phyloP scores from a whole-genome alignment of 192 early-diverging fungal species.

The Coemansia sp. region DNA sequence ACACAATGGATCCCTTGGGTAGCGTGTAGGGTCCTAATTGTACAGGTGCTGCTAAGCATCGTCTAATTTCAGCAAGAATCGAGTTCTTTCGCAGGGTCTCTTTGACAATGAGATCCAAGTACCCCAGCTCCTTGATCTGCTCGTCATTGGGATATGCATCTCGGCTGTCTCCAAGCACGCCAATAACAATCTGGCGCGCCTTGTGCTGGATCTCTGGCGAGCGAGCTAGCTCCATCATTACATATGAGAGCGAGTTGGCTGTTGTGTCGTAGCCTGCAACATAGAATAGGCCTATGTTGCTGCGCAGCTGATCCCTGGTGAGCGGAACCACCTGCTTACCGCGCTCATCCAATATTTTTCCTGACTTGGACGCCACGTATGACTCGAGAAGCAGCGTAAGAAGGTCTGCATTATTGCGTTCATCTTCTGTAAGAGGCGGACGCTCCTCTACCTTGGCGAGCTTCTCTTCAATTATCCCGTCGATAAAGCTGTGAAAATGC shows the following conservation, averaged over 20 bases:
- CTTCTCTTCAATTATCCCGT: conserved; percentile 34
- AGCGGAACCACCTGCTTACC: conserved; percentile 36
- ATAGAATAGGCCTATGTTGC: conserved; percentile 55
- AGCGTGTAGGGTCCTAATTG: conserved; percentile 42
- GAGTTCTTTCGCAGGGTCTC: conserved; percentile 50
- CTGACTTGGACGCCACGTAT: conserved; percentile 37
- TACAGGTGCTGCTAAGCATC: conserved; percentile 35
- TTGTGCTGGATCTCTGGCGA: conserved; percentile 53
- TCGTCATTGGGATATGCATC: conserved; percentile 53
- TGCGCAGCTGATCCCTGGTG: conserved; percentile 47
- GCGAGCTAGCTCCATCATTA: conserved; percentile 47
- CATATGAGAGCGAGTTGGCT: conserved; percentile 53
- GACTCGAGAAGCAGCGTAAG: conserved; percentile 57
- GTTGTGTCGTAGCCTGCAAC: conserved; percentile 59
- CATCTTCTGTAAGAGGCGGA: conserved; percentile 36
- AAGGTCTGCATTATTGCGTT: conserved; percentile 52
- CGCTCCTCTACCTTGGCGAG: conserved; percentile 31
- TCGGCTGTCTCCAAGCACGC: conserved; percentile 53
- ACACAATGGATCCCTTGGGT: conserved; percentile 37
- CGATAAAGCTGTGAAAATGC: conserved; percentile 46
- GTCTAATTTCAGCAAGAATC: conserved; percentile 47
- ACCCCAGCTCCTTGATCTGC: conserved; percentile 52
- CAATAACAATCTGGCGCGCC: conserved; percentile 53
- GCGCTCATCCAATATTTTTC: conserved; percentile 42
- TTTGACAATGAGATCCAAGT: conserved; percentile 54